phyloP scores from a whole-genome alignment of 208 protist species.

The Leptomonas pyrrhocoris region DNA sequence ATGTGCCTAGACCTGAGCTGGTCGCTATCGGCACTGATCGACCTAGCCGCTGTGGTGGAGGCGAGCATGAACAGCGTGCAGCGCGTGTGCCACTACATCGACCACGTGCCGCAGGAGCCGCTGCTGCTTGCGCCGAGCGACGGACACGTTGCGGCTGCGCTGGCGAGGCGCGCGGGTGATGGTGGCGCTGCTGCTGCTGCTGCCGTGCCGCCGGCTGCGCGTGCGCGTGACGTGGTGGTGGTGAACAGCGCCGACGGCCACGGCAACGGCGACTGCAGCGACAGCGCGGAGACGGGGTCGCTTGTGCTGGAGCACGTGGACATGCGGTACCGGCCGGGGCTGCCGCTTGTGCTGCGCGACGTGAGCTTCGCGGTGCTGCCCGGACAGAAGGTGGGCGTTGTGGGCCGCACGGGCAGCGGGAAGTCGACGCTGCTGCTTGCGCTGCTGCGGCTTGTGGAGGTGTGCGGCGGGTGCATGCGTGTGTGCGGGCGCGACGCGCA shows the following conservation, averaged over 20 bases:
- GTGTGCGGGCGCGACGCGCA: conserved; percentile 44
- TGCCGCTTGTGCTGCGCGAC: conserved; percentile 72
- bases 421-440: conserved; percentile 84
- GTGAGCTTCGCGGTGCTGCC: conserved; percentile 56
- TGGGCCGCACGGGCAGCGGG: conserved; percentile 84
- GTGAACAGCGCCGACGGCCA: background rate
- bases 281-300: conserved; percentile 13
- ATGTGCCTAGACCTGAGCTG: conserved; percentile 60
- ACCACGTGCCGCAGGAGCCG: conserved; percentile 51
- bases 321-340: conserved; percentile 79
- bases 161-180: background rate
- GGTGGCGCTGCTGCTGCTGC: background rate
- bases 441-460: conserved; percentile 68
- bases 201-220: background rate
- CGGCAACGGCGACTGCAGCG: background rate
- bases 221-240: background rate
- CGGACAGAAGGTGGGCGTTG: conserved; percentile 81
- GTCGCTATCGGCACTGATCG: conserved; percentile 42
- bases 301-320: conserved; percentile 68
- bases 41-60: conserved; percentile 44
- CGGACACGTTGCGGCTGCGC: conserved; percentile 5
- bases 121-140: conserved; percentile 31
- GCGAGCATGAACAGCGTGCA: conserved; percentile 81
- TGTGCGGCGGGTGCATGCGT: conserved; percentile 55
- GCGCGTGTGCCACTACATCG: conserved; percentile 68